phyloP scores from a whole-genome alignment of 2,329 filamentous ascomycete genomes.

The Fusarium illudens region DNA sequence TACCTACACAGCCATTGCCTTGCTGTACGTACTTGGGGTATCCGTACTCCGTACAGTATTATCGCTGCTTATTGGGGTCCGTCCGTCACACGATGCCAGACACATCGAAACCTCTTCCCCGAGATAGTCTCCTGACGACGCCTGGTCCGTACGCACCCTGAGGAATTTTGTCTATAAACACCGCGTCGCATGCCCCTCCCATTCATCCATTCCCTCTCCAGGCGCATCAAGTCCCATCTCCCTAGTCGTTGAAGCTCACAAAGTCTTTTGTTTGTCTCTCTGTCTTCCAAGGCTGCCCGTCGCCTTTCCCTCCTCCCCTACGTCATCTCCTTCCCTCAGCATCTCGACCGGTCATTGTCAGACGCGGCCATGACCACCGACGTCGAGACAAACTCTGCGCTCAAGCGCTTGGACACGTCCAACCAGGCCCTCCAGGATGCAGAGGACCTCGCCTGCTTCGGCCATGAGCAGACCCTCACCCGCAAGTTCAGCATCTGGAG shows the following conservation, averaged over 20 bases:
- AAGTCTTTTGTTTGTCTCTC: neutral
- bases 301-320: slow-evolving; percentile 22
- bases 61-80: slow-evolving; percentile 5
- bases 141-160: slow-evolving; percentile 24
- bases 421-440: slow-evolving; percentile 48
- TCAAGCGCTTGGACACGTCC: slow-evolving; percentile 32
- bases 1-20: neutral
- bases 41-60: slow-evolving; percentile 14
- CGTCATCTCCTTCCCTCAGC: slow-evolving; percentile 11
- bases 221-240: neutral
- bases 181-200: neutral
- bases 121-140: slow-evolving; percentile 3
- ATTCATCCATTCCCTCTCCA: neutral
- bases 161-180: slow-evolving; percentile 28
- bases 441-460: slow-evolving; percentile 52
- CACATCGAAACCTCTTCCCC: neutral
- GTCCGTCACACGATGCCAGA: slow-evolving; percentile 22
- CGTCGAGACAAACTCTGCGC: slow-evolving; percentile 37
- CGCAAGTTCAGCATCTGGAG: slow-evolving; percentile 63
- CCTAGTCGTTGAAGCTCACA: neutral
- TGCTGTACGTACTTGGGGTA: slow-evolving; percentile 3
- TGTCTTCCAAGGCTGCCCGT: slow-evolving; percentile 31
- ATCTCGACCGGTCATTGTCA: slow-evolving; percentile 34
- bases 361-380: slow-evolving; percentile 40
- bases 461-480: slow-evolving; percentile 50